Evolutionary conservation across 148 eudicot genomes (phyloP).

Genomic region (Chenopodium suecicum): DNA sequence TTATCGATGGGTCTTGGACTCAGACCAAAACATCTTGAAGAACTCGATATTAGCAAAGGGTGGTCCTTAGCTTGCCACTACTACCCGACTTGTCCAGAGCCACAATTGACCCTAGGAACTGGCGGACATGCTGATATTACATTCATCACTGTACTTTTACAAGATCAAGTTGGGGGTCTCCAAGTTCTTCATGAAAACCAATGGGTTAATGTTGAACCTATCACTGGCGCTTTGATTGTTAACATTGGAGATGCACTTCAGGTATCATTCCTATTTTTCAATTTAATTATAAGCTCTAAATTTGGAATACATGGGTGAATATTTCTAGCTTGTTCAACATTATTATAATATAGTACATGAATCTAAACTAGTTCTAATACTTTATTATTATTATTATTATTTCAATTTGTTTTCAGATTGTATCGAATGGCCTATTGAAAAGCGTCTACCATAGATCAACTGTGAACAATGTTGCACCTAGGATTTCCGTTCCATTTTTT

Average conservation of each 20-base stretch:
- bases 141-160: constrained; percentile 24
- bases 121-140: background rate
- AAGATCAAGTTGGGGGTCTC: constrained; percentile 44
- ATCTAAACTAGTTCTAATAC: no score
- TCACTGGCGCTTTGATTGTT: constrained; percentile 34
- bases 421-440: constrained; percentile 33
- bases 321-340: background rate
- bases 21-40: constrained; percentile 18
- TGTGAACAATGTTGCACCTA: constrained; percentile 36
- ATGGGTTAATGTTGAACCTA: constrained; percentile 42
- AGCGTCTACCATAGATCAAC: constrained; percentile 42
- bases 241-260: constrained; percentile 50
- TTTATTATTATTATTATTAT: no score
- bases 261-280: constrained; percentile 15
- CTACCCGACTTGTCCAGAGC: constrained; percentile 37
- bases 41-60: constrained; percentile 29
- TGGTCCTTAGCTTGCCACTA: constrained; percentile 30
- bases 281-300: background rate
- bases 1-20: constrained; percentile 43
- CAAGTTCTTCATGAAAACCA: constrained; percentile 39
- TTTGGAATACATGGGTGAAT: background rate
- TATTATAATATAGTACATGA: background rate
- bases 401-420: constrained; percentile 15
- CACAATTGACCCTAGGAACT: constrained; percentile 17
- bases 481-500: constrained; percentile 43